These are phyloP conservation scores for Clarireedia sp. DNA, from an alignment of 2,329 filamentous ascomycete genomes.

Conservation along the genomic window DNA sequence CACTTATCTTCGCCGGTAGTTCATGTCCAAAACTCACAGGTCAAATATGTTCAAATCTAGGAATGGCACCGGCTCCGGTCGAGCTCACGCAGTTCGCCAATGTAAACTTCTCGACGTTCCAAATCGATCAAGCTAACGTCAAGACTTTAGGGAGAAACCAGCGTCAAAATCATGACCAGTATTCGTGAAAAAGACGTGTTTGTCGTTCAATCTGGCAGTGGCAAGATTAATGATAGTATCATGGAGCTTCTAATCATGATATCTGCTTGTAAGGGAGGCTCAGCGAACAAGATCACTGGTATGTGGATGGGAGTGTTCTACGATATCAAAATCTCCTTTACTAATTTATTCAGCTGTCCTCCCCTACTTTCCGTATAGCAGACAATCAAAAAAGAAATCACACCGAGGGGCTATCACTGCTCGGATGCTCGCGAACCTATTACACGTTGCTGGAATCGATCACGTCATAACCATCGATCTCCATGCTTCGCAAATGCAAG, in stretches of 20 bases:
- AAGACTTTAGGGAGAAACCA: slow-evolving; percentile 53
- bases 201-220: slow-evolving; percentile 93
- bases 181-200: slow-evolving; percentile 99
- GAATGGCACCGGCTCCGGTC: slow-evolving; percentile 55
- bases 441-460: slow-evolving; percentile 88
- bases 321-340: neutral
- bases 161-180: slow-evolving; percentile 60
- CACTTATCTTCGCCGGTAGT: slow-evolving; percentile 59
- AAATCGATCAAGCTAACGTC: slow-evolving; percentile 19
- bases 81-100: slow-evolving; percentile 65
- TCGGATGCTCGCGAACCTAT: slow-evolving; percentile 91
- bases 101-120: slow-evolving; percentile 36
- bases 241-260: slow-evolving; percentile 99
- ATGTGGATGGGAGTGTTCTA: slow-evolving; percentile 27
- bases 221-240: slow-evolving; percentile 95
- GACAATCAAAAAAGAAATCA: slow-evolving; percentile 98
- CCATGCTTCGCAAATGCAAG: slow-evolving; percentile 98
- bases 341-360: slow-evolving; percentile 56
- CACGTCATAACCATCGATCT: slow-evolving; percentile 97
- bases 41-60: slow-evolving; percentile 61
- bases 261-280: slow-evolving; percentile 94
- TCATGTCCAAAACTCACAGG: slow-evolving; percentile 57
- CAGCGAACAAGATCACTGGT: slow-evolving; percentile 95
- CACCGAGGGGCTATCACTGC: slow-evolving; percentile 94
- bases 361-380: slow-evolving; percentile 97